Base-by-base conservation (phyloP, 2,329 filamentous ascomycete species). In the Tolypocladium ovalisporum region DNA sequence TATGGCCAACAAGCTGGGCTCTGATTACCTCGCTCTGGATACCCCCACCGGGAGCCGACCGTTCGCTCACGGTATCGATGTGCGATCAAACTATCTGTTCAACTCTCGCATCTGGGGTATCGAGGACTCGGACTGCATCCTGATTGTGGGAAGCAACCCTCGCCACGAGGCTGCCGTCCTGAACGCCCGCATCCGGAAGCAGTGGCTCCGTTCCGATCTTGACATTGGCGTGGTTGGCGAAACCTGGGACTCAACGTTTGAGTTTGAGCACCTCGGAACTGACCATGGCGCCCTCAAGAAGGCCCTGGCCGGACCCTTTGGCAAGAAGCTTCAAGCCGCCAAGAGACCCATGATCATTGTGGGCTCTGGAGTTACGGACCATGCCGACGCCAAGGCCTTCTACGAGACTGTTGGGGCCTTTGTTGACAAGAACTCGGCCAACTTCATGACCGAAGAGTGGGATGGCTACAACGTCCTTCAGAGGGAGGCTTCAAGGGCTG, bases 401-500 rank as follows among this genome's bases (percentile, higher is more conserved):
- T 97, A 93, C 71, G 93, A 97, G 80, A 86, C 87, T 49, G 84
- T 99, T 58, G 93, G 93, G 64, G 73, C 81, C 61, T 99, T 97
- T 69, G 88, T 96, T 42, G 92, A 97, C 69, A 97, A 96, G 84
- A 87, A 97, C 74, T 86, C 90, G 62, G 79, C 83, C 65, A 96
- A 87, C 78, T 97, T 99, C 80, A 78, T 83, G 68, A 96, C 89
- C 7, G 78, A 85, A 22, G 91, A 96, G 73, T 97, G 95, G 91
- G 94, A 96, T 72, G 94, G 93, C 60, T 99, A 93, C 82, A 99
- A 97, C 72, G 86, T 99, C 60, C 86, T 99, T 55, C 94, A 99
- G 76, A 86, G 93, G 63, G 88, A 90, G 61, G 94, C 94, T 59
- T 97, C 94, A 61, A 87, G 93, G 65, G 88, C 88, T 40, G 94